Evolutionary conservation across 768 basidiomycete species (phyloP), one percentile per base, ranked within the genome.

Genomic region (Nidularia pulvinata): DNA sequence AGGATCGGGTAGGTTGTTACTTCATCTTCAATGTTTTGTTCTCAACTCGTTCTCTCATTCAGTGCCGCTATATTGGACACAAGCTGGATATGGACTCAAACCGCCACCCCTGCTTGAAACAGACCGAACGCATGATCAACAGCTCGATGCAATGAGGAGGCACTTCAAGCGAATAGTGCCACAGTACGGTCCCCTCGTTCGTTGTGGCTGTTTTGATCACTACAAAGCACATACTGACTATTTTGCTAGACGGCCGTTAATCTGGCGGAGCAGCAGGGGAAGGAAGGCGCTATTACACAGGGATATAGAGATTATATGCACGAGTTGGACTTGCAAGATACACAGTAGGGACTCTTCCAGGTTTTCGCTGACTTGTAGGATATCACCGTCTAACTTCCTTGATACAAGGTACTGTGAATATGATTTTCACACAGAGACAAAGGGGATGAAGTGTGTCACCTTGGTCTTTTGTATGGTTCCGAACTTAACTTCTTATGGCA

Each of bases 61-160:
- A 95, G 93, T 98, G 54, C 95, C 95, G 1, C 76, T 98, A 30
- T 95, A 86, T 65, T 98, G 95, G 95, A 90, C 86, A 4, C 95
- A 98, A 64, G 82, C 83, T 2, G 90, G 93, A 19, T 88, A 89
- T 68, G 86, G 87, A 34, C 74, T 97, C 54, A 97, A 95, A 65
- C 95, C 95, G 3, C 85, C 91, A 1, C 95, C 95, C 1, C 71
- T 87, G 6, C 76, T 97, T 33, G 81, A 85, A 5, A 64, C 85
- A 3, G 89, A 95, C 59, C 72, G 88, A 48, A 92, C 92, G 1
- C 81, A 82, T 49, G 77, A 76, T 5, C 89, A 95, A 65, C 85
- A 91, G 54, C 63, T 85, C 47, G 84, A 86, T 36, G 82, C 86
- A 0, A 71, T 95, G 33, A 81, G 76, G 58, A 77, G 87, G 37